Base-by-base conservation (phyloP, 805 yeast genomes). In the Deakozyma indianensis region DNA sequence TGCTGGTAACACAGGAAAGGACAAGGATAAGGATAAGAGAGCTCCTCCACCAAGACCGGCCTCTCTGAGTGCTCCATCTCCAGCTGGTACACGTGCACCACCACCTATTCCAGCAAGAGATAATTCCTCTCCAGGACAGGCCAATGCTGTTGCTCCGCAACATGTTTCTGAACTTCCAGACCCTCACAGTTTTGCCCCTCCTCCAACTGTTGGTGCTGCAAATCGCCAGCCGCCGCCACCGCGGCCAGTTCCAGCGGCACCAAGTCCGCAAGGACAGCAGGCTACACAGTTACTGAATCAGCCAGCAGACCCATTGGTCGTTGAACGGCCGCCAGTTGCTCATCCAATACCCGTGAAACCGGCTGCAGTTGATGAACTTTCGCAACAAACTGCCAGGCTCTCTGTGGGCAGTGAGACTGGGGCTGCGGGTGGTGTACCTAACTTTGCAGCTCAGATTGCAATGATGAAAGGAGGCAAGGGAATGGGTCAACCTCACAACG, bases 191-290 rank as follows among this genome's bases (percentile, higher is more conserved):
- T 43, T 16, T 14, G 20, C 25, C 11, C 38, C 18, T 7, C 44
- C 50, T 2, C 55, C 48, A 20, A 44, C 32, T 5, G 23, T 45
- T 20, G 48, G 44, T 22, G 41, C 43, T 21, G 49, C 53, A 2
- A 40, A 52, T 4, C 49, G 50, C 25, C 51, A 1, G 25, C 41
- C 11, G 21, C 46, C 28, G 7, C 28, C 28, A 25, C 28, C 28
- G 28, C 7, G 14, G 14, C 28, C 28, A 25, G 14, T 25, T 14
- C 28, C 28, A 25, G 28, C 28, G 14, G 28, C 14, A 25, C 14
- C 28, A 9, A 14, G n/a, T n/a, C 46, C 28, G 7, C 28, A 7
- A 25, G 14, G 14, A 14, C 7, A 25, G 14, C 28, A 7, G 14
- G 14, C 14, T 14, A 7, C 28, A 25, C 14, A 7, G 14, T 7